Base-by-base conservation (phyloP, 2,329 filamentous ascomycete species). In the Pleoardoris graminearum region DNA sequence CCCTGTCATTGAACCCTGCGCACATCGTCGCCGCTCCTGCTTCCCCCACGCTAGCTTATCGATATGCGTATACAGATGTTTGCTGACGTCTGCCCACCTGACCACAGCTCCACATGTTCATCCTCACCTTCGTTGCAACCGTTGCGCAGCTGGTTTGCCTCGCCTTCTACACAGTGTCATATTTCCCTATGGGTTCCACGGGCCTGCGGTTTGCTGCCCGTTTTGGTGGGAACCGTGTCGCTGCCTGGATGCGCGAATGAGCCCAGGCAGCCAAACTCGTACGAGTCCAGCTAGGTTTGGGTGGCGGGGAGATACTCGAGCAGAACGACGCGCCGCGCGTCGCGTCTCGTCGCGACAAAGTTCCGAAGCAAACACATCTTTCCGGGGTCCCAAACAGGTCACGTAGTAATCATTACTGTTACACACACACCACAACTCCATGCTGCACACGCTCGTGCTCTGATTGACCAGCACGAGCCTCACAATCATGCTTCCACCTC, bases 181-280 rank as follows among this genome's bases (percentile, higher is more conserved):
- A 99, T 75, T 97, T 97, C 68, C 94, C 94, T 22, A 96, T 97
- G 92, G 94, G 94, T 35, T 90, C 89, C 51, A 89, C 87, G 50
- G 91, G 94, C 36, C 77, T 99, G 60, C 87, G 93, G 54, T 85
- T 96, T 61, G 91, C 91, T 52, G 90, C 91, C 37, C 86, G 85
- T 3, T 94, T 96, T 69, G 94, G 93, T 19, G 90, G 88, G 17
- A 87, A 87, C 69, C 84, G 92, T 68, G 89, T 95, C 32, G 84
- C 90, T 4, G 84, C 91, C 48, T 97, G 93, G 94, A 87, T 97
- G 84, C 87, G 84, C 42, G 87, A 89, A 53, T 96, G 49, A 63
- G 49, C 27, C 35, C 41, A 51, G 53, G 44, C 48, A 19, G 25
- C 36, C 49, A 44, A 33, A 54, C 50, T 35, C 53, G 55, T 57